phyloP scores from a whole-genome alignment of 108 stramenopile species.

The Fragilaria crotonensis region DNA sequence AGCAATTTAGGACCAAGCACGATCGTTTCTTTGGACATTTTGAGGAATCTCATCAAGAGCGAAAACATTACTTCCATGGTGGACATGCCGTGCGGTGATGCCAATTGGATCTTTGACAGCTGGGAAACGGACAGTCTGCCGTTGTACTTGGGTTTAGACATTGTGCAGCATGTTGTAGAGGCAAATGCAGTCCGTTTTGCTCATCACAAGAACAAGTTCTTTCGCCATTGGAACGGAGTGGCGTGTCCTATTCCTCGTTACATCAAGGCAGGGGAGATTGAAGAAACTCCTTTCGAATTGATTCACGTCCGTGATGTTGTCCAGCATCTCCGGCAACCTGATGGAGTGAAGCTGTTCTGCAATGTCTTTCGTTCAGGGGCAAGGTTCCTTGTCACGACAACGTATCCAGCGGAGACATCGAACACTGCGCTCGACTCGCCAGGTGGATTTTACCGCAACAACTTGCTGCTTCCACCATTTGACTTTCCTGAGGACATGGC shows the following conservation, averaged over 20 bases:
- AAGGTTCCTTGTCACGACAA: slow-evolving; percentile 14
- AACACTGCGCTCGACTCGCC: not conserved
- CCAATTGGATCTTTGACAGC: slow-evolving; percentile 25
- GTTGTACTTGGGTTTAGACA: slow-evolving; percentile 17
- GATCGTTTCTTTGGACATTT: slow-evolving; percentile 5
- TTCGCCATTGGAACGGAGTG: not conserved
- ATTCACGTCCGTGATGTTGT: slow-evolving; percentile 21
- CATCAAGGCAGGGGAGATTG: not conserved
- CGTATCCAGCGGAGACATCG: not conserved
- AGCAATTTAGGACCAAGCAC: slow-evolving; percentile 16
- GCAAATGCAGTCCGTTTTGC: not conserved
- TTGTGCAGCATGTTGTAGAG: not conserved
- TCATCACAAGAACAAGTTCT: not conserved
- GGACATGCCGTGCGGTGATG: slow-evolving; percentile 24
- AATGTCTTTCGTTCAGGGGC: slow-evolving; percentile 20
- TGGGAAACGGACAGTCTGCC: slow-evolving; percentile 14
- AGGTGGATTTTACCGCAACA: slow-evolving; percentile 12
- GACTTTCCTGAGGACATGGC: slow-evolving; percentile 3
- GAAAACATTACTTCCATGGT: slow-evolving; percentile 16
- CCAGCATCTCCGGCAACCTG: slow-evolving; percentile 7
- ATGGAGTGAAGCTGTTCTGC: slow-evolving; percentile 12
- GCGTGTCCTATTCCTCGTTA: not conserved
- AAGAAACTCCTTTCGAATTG: slow-evolving; percentile 7
- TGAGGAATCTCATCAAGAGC: slow-evolving; percentile 8
- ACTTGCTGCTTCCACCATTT: slow-evolving; percentile 10